Evolutionary conservation across 352 stramenopile species (phyloP).

Genomic region (Albugo laibachii): DNA sequence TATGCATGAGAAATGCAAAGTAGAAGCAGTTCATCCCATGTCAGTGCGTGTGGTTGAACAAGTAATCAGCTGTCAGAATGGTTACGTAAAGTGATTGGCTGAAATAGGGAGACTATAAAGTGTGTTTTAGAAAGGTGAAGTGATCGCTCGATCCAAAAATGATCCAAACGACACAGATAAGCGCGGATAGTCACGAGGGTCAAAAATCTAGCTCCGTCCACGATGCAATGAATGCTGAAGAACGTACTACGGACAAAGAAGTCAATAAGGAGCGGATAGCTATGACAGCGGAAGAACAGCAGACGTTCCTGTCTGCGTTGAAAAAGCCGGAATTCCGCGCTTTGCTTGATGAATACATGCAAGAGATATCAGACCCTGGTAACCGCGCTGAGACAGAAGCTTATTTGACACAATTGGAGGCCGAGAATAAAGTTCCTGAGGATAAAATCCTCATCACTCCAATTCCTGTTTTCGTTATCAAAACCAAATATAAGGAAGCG

Average conservation of each 20-base stretch:
- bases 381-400: constrained; percentile 79
- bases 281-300: constrained; percentile 41
- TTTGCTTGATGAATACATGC: constrained; percentile 87
- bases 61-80: no score
- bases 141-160: no score
- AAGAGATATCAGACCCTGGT: constrained; percentile 82
- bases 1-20: no score
- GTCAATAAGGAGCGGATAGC: constrained; percentile 1
- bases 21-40: no score
- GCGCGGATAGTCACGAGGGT: no score
- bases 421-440: constrained; percentile 67
- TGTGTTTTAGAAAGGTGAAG: no score
- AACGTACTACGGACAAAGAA: neutral
- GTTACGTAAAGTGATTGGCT: no score
- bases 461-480: constrained; percentile 79
- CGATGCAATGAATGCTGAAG: no score
- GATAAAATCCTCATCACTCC: constrained; percentile 79
- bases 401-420: constrained; percentile 79
- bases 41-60: no score
- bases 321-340: constrained; percentile 80
- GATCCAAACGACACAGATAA: no score
- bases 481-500: constrained; percentile 31
- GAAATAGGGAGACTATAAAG: no score
- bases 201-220: no score
- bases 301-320: constrained; percentile 81